phyloP scores from a whole-genome alignment of 331 rosid species.

The Erythrophleum ivorense region DNA sequence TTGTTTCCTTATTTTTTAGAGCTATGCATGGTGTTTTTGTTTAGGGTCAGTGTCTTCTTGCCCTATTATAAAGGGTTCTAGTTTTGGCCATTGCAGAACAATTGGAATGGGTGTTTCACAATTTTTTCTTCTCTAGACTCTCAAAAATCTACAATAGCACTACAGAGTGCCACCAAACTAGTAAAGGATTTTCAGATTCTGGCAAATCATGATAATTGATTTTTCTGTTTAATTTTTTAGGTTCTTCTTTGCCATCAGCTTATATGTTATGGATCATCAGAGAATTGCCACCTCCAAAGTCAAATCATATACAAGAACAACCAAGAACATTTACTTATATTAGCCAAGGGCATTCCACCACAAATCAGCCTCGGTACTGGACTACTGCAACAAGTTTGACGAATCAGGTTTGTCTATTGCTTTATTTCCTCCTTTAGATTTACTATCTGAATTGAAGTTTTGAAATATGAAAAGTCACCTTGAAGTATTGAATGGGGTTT shows the following conservation, averaged over 20 bases:
- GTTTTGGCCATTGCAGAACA: too few relatives aligned
- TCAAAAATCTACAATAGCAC: background rate
- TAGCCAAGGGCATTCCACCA: slow-evolving; percentile 44
- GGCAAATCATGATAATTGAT: slow-evolving; percentile 10
- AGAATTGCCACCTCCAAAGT: slow-evolving; percentile 64
- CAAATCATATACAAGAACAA: slow-evolving; percentile 47
- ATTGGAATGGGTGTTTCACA: too few relatives aligned
- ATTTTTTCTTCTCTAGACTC: too few relatives aligned
- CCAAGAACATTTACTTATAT: slow-evolving; percentile 56
- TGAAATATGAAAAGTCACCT: background rate
- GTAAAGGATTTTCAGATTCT: background rate
- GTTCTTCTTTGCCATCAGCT: slow-evolving; percentile 72
- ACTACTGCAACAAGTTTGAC: slow-evolving; percentile 50
- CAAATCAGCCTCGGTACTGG: slow-evolving; percentile 49
- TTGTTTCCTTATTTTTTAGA: too few relatives aligned
- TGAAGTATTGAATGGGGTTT: background rate
- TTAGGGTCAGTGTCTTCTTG: too few relatives aligned
- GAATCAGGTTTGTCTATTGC: slow-evolving; percentile 53
- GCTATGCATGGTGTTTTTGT: too few relatives aligned
- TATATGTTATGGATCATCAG: slow-evolving; percentile 70
- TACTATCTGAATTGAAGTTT: slow-evolving; percentile 19
- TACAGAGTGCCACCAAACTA: background rate
- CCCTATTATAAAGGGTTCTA: too few relatives aligned
- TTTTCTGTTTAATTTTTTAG: slow-evolving; percentile 42
- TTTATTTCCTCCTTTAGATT: background rate